These are phyloP conservation scores for Salix exigua DNA, from an alignment of 345 rosid species.

Conservation along the genomic window DNA sequence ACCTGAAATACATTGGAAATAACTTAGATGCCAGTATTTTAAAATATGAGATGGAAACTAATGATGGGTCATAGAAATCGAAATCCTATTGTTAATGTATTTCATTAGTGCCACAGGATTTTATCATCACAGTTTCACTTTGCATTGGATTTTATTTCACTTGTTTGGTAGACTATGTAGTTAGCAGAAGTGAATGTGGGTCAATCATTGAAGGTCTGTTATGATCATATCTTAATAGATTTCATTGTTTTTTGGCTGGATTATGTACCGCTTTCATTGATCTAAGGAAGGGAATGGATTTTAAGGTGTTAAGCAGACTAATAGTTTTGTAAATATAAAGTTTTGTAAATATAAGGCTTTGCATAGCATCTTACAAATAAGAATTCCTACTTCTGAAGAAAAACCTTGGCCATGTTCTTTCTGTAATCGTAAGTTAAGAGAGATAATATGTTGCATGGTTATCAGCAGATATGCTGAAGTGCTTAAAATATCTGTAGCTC, in stretches of 20 bases:
- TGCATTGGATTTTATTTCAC: not conserved
- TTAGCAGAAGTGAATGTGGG: not conserved
- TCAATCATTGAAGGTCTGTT: not conserved
- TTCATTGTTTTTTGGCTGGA: not conserved
- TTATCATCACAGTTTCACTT: not conserved
- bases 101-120: not conserved
- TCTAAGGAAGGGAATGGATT: not conserved
- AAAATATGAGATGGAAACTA: no score
- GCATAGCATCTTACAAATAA: not conserved
- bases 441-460: not conserved
- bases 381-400: not conserved
- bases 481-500: not conserved
- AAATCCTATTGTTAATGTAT: not conserved
- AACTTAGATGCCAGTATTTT: not conserved
- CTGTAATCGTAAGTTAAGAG: not conserved
- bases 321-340: no score
- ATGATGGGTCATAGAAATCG: not conserved
- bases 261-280: not conserved
- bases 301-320: not conserved
- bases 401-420: not conserved
- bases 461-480: not conserved
- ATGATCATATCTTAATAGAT: not conserved
- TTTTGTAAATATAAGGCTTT: not conserved
- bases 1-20: not conserved
- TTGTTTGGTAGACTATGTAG: not conserved